phyloP scores from a whole-genome alignment of 352 stramenopile genomes.

The Pythium brachiatum region DNA sequence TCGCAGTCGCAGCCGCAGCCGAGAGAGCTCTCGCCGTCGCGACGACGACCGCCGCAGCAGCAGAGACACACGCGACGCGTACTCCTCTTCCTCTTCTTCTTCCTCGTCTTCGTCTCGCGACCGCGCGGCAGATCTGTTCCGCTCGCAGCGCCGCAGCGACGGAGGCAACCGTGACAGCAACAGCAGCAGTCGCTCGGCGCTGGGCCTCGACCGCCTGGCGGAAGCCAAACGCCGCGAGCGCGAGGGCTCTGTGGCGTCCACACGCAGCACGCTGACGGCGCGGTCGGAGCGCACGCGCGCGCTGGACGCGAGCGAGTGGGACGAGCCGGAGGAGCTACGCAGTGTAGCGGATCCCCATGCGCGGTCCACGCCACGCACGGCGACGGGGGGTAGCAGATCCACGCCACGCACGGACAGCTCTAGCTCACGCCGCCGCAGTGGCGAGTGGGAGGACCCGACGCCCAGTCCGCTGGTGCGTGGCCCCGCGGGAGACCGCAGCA shows the following conservation, averaged over 20 bases:
- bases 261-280: constrained; percentile 22
- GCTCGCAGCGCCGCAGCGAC: constrained; percentile 19
- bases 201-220: constrained; percentile 66
- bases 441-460: constrained; percentile 53
- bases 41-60: background rate
- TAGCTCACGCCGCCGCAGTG: constrained; percentile 4
- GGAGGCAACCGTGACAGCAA: background rate
- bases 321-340: constrained; percentile 63
- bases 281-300: constrained; percentile 31
- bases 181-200: constrained; percentile 28
- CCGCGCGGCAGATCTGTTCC: constrained; percentile 24
- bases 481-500: constrained; percentile 11
- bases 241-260: constrained; percentile 11
- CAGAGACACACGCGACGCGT: background rate
- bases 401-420: constrained; percentile 12
- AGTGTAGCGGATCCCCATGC: constrained; percentile 36
- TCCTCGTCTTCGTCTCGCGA: constrained; percentile 3
- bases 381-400: background rate
- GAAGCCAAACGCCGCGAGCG: constrained; percentile 52
- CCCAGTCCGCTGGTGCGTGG: constrained; percentile 36
- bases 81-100: constrained; percentile 5
- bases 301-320: constrained; percentile 72
- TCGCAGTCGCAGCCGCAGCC: constrained; percentile 20
- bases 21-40: background rate
- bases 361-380: constrained; percentile 24